Percentiles rank a stretch among this genome's conserved stretches.
Evolutionary conservation across 139 green algal species (phyloP).

Genomic region (Zygnema cylindricum): DNA sequence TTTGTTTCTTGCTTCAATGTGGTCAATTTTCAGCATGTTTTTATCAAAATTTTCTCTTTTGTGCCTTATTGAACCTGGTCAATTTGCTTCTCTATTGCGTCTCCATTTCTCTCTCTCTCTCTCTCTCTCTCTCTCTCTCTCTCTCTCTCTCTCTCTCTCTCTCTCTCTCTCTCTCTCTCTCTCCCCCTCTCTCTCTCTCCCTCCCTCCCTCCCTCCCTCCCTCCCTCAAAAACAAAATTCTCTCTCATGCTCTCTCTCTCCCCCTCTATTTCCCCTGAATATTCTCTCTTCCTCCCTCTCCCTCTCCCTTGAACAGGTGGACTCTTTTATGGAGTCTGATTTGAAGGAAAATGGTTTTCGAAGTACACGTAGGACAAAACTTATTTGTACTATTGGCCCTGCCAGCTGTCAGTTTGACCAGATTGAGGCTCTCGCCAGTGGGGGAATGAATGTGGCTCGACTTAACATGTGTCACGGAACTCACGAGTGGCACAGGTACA

Average conservation of each 20-base stretch:
- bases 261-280: neutral
- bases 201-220: neutral
- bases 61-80: neutral
- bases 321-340: conserved; percentile 17
- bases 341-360: conserved; percentile 53
- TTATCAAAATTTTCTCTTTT: neutral
- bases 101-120: neutral
- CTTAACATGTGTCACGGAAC: conserved; percentile 78
- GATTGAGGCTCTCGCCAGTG: conserved; percentile 65
- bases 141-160: neutral
- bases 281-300: neutral
- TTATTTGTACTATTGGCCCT: conserved; percentile 74
- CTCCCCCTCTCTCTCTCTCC: conserved; percentile 4
- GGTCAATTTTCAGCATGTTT: neutral
- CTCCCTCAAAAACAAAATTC: neutral
- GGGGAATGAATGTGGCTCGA: conserved; percentile 73
- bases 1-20: no score
- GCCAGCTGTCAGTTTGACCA: conserved; percentile 50
- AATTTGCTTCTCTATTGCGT: neutral
- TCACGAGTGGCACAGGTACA: conserved; percentile 60
- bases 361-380: conserved; percentile 69
- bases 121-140: neutral
- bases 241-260: neutral
- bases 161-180: conserved; percentile 6
- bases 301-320: conserved; percentile 2